Evolutionary conservation across 1,284 basidiomycete species (phyloP), one percentile per base, ranked within the genome.

Genomic region (Nidula niveotomentosa): DNA sequence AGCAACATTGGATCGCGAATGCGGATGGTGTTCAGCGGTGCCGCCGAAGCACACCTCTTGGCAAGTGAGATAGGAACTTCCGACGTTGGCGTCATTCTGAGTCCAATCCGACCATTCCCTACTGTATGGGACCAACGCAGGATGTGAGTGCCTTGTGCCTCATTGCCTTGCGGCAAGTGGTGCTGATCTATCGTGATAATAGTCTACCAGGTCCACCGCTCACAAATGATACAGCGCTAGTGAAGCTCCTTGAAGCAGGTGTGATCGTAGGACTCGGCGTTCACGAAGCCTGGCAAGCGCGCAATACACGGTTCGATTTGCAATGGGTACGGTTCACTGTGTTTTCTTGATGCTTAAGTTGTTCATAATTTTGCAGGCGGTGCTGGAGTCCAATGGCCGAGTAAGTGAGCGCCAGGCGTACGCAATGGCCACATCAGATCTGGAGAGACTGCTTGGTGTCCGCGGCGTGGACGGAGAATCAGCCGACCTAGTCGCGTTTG

Each of bases 231-330:
- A 90, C 85, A 1, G 76, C 86, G 1, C 74, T 92, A 5, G 76
- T 81, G 0, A 79, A 74, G 33, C 75, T 94, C 33, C 66, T 86
- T 13, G 69, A 77, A 8, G 78, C 84, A 43, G 86, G 86, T 23
- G 88, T 94, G 7, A 83, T 78, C 3, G 88, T 94, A 23, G 92
- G 83, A 1, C 65, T 94, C n/a, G 90, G 90, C 12, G 76, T 89
- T 35, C 68, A 69, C 37, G 72, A 76, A 39, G 80, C 84, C 43
- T 91, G 86, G 81, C 76, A 83, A 65, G 88, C 84, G 3, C 74
- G 84, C 23, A 88, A 90, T 59, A 79, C 85, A 10, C 78, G 88
- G 3, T 91, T 90, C 68, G 88, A 91, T 60, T 75, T 87, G n/a
- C 81, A 83, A 61, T 89, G 86, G 87, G 88, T 88, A 60, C 36